Evolutionary conservation across 805 yeast species (phyloP).

Genomic region (Candida chauliodis): DNA sequence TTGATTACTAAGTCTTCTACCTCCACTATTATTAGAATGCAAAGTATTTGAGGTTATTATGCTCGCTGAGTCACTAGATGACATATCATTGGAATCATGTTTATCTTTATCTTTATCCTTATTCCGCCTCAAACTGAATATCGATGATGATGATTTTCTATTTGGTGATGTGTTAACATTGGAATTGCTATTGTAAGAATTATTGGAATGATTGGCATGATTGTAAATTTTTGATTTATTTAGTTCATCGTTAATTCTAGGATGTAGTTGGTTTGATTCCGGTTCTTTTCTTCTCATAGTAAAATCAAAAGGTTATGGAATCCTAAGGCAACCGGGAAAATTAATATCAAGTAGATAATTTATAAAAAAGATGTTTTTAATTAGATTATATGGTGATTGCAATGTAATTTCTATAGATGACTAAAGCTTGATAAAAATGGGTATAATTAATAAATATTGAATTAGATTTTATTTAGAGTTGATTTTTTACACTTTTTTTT

Average conservation of each 20-base stretch:
- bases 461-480: neutral
- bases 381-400: too few relatives aligned
- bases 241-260: constrained; percentile 23
- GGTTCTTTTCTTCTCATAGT: constrained; percentile 23
- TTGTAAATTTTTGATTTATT: constrained; percentile 26
- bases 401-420: too few relatives aligned
- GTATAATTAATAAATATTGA: too few relatives aligned
- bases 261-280: constrained; percentile 14
- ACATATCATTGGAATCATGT: constrained; percentile 14
- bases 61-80: constrained; percentile 31
- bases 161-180: constrained; percentile 3
- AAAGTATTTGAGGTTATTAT: constrained; percentile 23
- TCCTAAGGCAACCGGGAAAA: neutral
- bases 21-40: constrained; percentile 8
- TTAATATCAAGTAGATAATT: neutral
- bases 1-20: constrained; percentile 9
- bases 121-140: constrained; percentile 34
- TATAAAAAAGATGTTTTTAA: too few relatives aligned
- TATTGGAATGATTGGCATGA: neutral
- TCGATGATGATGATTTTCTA: constrained; percentile 33
- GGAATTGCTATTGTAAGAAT: neutral
- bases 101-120: constrained; percentile 13
- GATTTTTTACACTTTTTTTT: neutral
- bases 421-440: too few relatives aligned
- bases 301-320: neutral